Base-by-base conservation (phyloP, 169 alveolate species). In the Eimeria necatrix region DNA sequence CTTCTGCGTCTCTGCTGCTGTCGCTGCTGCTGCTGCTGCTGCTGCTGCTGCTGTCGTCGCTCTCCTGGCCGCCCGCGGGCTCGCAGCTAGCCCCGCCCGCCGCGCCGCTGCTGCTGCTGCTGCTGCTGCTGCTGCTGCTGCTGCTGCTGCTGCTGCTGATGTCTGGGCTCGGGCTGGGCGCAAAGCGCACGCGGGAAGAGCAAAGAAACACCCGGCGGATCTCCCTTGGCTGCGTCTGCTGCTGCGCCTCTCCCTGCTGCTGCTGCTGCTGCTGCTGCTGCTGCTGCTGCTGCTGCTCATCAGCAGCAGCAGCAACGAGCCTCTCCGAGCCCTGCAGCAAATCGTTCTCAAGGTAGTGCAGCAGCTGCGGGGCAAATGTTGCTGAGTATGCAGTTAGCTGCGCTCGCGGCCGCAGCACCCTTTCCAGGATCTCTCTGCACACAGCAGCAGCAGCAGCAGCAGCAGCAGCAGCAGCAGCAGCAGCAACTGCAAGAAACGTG, bases 361-460 rank as follows among this genome's bases (percentile, higher is more conserved):
- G 20, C 12, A 51, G 64, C 18, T 89, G 94, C 64, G 86, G 71
- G 22, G 97, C 96, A 89, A 96, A 96, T 14, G 97, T 96, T 9
- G 97, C 97, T 48, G 97, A 96, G 80, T 68, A 89, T 18, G 96
- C 97, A 46, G 94, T 20, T 49, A 96, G 73, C 53, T 93, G 97
- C 41, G 78, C 46, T 49, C n/a, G 52, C 7, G 89, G 74, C 4
- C 68, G 85, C 24, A 73, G 32, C 76, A 93, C 24, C 90, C 73
- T 20, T 56, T 41, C 16, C 73, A 80, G 59, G 64, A 85, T 41
- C 60, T 32, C 22, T 56, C 89, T 80, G 49, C 59, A 49, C 12
- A 49, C 10, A 20, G 14, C 49, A 74, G 78, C 78, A 18, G 41
- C 41, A 16, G 78, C 14, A n/a, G 46, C 46, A 22, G n/a, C n/a